Evolutionary conservation across 306 rosid species (phyloP).

Genomic region (Vigna mungo): DNA sequence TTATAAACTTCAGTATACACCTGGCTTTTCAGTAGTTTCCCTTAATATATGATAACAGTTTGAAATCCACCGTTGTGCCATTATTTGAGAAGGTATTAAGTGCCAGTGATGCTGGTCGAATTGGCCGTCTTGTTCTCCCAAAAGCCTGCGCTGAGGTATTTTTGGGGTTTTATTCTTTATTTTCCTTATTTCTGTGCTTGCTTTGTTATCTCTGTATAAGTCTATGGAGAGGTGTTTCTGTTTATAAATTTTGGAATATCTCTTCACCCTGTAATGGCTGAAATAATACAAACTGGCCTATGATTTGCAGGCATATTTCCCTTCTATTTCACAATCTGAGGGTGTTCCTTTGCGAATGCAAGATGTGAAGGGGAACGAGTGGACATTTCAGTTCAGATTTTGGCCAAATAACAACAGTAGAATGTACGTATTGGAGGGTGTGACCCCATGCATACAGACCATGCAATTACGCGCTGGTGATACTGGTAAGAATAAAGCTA

Average conservation of each 20-base stretch:
- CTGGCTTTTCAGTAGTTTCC: conserved; percentile 47
- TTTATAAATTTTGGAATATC: background rate
- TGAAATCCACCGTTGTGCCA: conserved; percentile 93
- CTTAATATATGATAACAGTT: conserved; percentile 69
- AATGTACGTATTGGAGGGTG: conserved; percentile 99
- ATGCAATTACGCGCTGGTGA: conserved; percentile 94
- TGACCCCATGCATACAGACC: conserved; percentile 98
- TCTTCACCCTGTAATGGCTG: conserved; percentile 25
- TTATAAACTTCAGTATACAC: background rate
- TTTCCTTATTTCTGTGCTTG: conserved; percentile 21
- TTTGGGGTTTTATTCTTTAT: conserved; percentile 22
- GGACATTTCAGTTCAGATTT: conserved; percentile 99
- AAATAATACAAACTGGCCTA: conserved; percentile 35
- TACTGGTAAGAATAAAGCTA: conserved; percentile 71
- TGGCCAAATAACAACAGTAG: conserved; percentile 99
- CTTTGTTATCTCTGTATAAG: conserved; percentile 15
- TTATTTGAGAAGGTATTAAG: conserved; percentile 95
- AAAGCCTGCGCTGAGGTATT: conserved; percentile 99
- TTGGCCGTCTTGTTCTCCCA: conserved; percentile 98
- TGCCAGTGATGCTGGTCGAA: conserved; percentile 99
- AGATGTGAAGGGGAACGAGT: conserved; percentile 96
- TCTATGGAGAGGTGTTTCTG: conserved; percentile 1
- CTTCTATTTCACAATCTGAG: conserved; percentile 88
- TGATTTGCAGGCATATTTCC: conserved; percentile 89
- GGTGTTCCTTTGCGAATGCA: conserved; percentile 89